These are phyloP conservation scores for Phytopythium helicoides DNA, from an alignment of 352 stramenopile species.

Conservation along the genomic window DNA sequence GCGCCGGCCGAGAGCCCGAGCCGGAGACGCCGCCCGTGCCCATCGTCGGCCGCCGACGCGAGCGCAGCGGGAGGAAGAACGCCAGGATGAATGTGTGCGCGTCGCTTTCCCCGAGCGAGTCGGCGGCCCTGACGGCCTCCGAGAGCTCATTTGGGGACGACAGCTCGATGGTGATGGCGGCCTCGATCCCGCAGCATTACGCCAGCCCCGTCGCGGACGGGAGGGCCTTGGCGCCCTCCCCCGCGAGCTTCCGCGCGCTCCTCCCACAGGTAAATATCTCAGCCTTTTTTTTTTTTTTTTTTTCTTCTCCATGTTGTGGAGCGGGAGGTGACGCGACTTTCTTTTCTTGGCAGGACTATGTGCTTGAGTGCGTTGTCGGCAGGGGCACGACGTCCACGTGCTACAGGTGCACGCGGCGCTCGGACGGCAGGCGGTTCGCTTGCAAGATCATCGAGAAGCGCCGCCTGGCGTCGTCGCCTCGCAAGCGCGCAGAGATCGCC, in stretches of 20 bases:
- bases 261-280: conserved; percentile 15
- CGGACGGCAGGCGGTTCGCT: conserved; percentile 48
- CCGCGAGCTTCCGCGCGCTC: conserved; percentile 37
- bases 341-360: conserved; percentile 36
- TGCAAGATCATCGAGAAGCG: conserved; percentile 84
- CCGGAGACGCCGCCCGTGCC: conserved; percentile 3
- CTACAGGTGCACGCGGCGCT: conserved; percentile 51
- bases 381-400: conserved; percentile 72
- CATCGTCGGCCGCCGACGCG: too few species aligned
- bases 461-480: conserved; percentile 37
- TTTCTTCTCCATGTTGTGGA: too few species aligned
- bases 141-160: conserved; percentile 49
- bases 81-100: not conserved
- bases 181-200: too few species aligned
- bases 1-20: not conserved
- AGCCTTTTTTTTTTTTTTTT: too few species aligned
- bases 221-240: too few species aligned
- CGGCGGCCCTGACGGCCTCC: conserved; percentile 29
- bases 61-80: not conserved
- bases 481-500: conserved; percentile 51
- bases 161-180: too few species aligned
- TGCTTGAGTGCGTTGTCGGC: conserved; percentile 59
- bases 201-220: not conserved
- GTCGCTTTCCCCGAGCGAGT: conserved; percentile 24
- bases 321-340: too few species aligned